Evolutionary conservation across 2,329 filamentous ascomycete genomes (phyloP), one percentile per base, ranked within the genome.

Genomic region (Epichloe elymi): DNA sequence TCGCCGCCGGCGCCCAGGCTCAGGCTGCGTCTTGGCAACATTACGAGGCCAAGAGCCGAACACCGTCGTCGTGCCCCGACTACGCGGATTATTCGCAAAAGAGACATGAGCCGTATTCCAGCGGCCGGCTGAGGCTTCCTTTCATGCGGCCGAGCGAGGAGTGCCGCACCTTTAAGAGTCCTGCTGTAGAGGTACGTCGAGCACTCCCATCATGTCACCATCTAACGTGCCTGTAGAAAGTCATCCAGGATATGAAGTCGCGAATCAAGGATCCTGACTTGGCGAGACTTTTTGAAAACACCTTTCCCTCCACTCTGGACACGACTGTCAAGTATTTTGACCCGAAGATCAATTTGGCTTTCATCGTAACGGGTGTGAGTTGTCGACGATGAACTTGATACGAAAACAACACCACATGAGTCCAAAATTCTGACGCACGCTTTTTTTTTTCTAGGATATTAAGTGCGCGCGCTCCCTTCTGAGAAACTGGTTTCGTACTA

Each of bases 291-390:
- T 11, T 94, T 62, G 84, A 88, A 59, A 93, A 93, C 63, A 85
- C 85, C 2, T 90, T 86, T 55, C 85, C 87, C 0, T 91, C 89
- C 58, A 91, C 87, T 0, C 70, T 91, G 19, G 87, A 93, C 60
- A 90, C 87, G 1, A 90, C 86, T 2, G 79, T 93, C 51, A 78
- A 83, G 56, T 93, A 86, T 84, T 84, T 88, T 60, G 79, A 74
- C 23, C 66, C 78, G 6, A 75, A 82, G 44, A 76, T 74, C 3
- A 75, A 74, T 36, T 79, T 91, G 58, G 84, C 81, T 30, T 91
- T 90, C 62, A 82, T 91, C 54, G 86, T 90, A 47, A 91, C 86
- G 0, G 87, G 86, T 40, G 86, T 91, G 61, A 91, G 91, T 54
- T 23, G 14, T n/a, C 83, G 89, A 60, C 86, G 86, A 0, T 14